A percentile compares a stretch with the other conserved stretches of the same genome.
Evolutionary conservation across 345 rosid species (phyloP).

Genomic region (Dovyalis caffra): DNA sequence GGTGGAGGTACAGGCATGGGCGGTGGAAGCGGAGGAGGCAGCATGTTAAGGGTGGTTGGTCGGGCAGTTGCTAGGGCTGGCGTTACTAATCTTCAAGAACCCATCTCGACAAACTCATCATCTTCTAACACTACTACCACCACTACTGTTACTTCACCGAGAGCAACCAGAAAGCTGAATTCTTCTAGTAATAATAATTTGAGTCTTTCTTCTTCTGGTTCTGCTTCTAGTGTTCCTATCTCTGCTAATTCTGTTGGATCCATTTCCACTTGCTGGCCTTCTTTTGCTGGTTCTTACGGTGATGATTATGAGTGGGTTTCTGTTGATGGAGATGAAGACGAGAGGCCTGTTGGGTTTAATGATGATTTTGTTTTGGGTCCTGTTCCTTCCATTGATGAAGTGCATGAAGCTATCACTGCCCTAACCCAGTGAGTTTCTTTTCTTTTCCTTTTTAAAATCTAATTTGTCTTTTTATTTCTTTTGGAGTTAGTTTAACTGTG

Average conservation of each 20-base stretch:
- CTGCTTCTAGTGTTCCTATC: slow-evolving; percentile 31
- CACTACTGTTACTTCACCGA: slow-evolving; percentile 35
- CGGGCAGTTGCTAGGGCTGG: slow-evolving; percentile 49
- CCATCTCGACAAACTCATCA: slow-evolving; percentile 39
- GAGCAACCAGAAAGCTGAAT: slow-evolving; percentile 22
- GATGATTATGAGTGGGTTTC: slow-evolving; percentile 76
- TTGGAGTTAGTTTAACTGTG: not conserved
- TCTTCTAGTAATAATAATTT: slow-evolving; percentile 23
- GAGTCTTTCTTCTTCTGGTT: slow-evolving; percentile 37
- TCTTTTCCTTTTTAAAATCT: not conserved
- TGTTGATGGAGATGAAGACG: slow-evolving; percentile 40
- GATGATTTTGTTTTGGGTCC: slow-evolving; percentile 51
- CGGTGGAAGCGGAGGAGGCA: slow-evolving; percentile 45
- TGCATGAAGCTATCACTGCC: slow-evolving; percentile 70
- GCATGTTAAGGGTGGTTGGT: slow-evolving; percentile 53
- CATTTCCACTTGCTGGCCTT: slow-evolving; percentile 15
- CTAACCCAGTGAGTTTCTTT: slow-evolving; percentile 52
- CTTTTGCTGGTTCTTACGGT: slow-evolving; percentile 29
- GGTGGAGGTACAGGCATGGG: slow-evolving; percentile 61
- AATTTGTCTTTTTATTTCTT: too few relatives aligned
- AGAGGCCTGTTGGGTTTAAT: slow-evolving; percentile 2
- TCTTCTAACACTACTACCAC: slow-evolving; percentile 28
- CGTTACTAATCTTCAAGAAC: slow-evolving; percentile 51
- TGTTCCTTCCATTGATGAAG: slow-evolving; percentile 75
- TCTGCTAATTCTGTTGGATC: slow-evolving; percentile 29